Conservation (phyloP, 352 stramenopile species). For the Pythium chondricola region DNA sequence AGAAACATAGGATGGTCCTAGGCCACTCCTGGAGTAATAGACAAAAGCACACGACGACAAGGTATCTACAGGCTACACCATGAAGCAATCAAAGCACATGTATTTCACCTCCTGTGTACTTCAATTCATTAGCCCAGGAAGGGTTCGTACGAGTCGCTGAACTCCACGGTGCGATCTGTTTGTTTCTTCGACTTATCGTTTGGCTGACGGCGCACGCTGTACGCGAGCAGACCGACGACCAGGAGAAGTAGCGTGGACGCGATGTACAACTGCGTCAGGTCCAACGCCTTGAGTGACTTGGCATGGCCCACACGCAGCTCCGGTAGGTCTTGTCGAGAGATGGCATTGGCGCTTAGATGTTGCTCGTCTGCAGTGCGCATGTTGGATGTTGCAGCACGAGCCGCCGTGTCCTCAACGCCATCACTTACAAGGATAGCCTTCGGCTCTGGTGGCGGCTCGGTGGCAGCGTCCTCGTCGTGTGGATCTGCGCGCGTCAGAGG, state of each 20-base stretch:
- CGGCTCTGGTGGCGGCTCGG: neutral
- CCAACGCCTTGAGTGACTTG: neutral
- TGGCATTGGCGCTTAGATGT: neutral
- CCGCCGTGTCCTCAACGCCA: neutral
- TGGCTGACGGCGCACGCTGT: neutral
- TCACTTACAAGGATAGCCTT: neutral
- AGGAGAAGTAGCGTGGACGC: neutral
- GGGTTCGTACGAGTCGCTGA: neutral
- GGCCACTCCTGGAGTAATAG: neutral
- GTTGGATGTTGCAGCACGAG: neutral
- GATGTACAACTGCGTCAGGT: neutral
- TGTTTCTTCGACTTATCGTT: neutral
- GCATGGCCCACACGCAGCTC: neutral
- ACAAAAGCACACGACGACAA: too few species aligned
- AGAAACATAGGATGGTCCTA: neutral
- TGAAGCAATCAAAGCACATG: neutral
- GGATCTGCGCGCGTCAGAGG: neutral
- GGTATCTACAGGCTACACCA: neutral
- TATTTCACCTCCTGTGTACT: too few species aligned
- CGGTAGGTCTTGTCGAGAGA: neutral
- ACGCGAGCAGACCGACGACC: neutral
- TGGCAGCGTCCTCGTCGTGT: neutral
- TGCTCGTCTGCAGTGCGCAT: neutral
- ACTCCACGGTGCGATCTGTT: neutral
- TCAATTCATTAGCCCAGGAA: constrained; percentile 1